A percentile compares a stretch with the other conserved stretches of the same genome.
Conservation (phyloP, 2,329 filamentous ascomycete genomes). For the Myriangium duriaei region DNA sequence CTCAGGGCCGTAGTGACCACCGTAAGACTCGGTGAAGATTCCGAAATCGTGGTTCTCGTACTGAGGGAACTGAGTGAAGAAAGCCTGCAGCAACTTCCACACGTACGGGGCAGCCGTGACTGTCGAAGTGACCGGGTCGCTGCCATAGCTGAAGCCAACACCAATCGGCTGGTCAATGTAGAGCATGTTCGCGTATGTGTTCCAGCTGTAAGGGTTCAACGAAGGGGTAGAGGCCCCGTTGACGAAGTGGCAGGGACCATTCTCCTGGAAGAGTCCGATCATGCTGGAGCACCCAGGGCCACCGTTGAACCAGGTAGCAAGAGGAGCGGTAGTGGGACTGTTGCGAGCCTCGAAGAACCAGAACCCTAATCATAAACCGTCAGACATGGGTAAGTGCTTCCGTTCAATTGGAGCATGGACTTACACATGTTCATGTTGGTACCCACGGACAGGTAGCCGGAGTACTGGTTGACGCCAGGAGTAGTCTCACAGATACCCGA, state of each 20-base stretch:
- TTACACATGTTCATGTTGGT: slow-evolving; percentile 22
- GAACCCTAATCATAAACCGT: too few species aligned
- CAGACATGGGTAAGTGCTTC: not conserved
- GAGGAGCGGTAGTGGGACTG: slow-evolving; percentile 33
- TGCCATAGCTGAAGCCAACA: slow-evolving; percentile 32
- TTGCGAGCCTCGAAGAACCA: slow-evolving; percentile 47
- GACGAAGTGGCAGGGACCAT: slow-evolving; percentile 36
- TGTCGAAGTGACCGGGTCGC: slow-evolving; percentile 28
- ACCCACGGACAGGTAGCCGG: slow-evolving; percentile 28
- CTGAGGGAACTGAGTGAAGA: slow-evolving; percentile 23
- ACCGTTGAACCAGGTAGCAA: slow-evolving; percentile 53
- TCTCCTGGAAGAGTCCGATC: slow-evolving; percentile 48
- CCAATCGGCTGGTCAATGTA: slow-evolving; percentile 29
- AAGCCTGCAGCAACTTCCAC: slow-evolving; percentile 45
- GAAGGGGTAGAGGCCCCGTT: slow-evolving; percentile 30
- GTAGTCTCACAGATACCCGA: slow-evolving; percentile 34
- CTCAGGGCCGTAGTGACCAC: slow-evolving; percentile 51
- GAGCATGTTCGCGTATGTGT: slow-evolving; percentile 28
- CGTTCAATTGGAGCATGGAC: not conserved
- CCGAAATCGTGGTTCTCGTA: slow-evolving; percentile 41
- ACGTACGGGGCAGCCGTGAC: slow-evolving; percentile 36
- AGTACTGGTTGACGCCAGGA: slow-evolving; percentile 34
- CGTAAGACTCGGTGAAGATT: slow-evolving; percentile 43
- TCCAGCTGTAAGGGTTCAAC: slow-evolving; percentile 34
- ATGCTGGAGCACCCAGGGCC: slow-evolving; percentile 52